Percentiles rank a stretch among this genome's conserved stretches.
Conservation (phyloP, 257 asterid genomes). For the Datura wrightii region DNA sequence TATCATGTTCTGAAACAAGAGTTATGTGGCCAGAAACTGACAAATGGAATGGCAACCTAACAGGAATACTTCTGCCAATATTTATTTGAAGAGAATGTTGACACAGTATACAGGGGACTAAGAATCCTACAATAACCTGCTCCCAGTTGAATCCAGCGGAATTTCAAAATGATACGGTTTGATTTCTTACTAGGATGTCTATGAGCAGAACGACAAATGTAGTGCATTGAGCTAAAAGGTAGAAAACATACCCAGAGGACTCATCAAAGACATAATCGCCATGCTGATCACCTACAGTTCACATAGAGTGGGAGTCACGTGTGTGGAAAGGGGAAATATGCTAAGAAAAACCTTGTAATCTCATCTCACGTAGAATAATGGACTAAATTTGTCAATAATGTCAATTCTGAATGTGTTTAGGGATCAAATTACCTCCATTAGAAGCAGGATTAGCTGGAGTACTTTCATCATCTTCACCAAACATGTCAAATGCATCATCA, state of each 20-base stretch:
- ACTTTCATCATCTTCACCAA: conserved; percentile 74
- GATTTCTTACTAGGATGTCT: background rate
- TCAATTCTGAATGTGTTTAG: background rate
- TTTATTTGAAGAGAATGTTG: background rate
- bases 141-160: background rate
- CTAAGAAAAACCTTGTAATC: background rate
- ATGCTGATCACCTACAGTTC: conserved; percentile 65
- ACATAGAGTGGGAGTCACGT: conserved; percentile 29
- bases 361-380: conserved; percentile 5
- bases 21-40: background rate
- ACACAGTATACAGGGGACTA: background rate
- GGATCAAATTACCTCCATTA: conserved; percentile 45
- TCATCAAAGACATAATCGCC: conserved; percentile 81
- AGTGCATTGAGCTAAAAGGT: conserved; percentile 29
- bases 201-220: background rate
- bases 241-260: conserved; percentile 71
- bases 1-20: background rate
- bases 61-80: conserved; percentile 2
- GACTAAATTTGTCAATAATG: background rate
- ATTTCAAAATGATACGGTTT: conserved; percentile 1
- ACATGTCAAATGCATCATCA: conserved; percentile 75
- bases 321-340: background rate
- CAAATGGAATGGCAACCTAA: conserved; percentile 15
- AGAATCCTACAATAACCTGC: conserved; percentile 8
- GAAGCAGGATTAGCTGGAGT: conserved; percentile 53